Evolutionary conservation across 768 basidiomycete species (phyloP).

Genomic region (Amanita pallidorosea): DNA sequence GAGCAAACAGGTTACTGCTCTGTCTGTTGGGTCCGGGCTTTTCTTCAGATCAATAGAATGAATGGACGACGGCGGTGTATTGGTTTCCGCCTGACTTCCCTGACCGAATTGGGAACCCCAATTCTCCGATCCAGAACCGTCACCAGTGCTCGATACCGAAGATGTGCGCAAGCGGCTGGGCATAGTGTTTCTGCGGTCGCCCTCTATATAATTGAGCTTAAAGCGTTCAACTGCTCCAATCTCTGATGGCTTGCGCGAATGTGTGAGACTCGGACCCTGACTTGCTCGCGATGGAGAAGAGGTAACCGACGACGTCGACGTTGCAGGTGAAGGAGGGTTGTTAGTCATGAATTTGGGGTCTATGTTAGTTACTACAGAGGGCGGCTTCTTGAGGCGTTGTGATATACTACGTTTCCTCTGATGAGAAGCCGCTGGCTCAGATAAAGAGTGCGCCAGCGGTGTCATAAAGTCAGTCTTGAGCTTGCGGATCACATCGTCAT

Average conservation of each 20-base stretch:
- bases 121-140: constrained; percentile 67
- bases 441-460: constrained; percentile 63
- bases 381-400: constrained; percentile 69
- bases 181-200: constrained; percentile 72
- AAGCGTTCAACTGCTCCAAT: constrained; percentile 81
- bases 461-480: constrained; percentile 84
- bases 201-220: constrained; percentile 73
- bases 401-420: constrained; percentile 75
- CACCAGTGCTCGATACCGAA: constrained; percentile 74
- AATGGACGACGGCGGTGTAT: constrained; percentile 77
- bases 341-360: constrained; percentile 53
- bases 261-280: constrained; percentile 49
- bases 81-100: constrained; percentile 43
- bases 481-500: constrained; percentile 96
- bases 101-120: constrained; percentile 53
- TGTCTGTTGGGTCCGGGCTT: constrained; percentile 69
- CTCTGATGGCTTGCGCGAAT: constrained; percentile 83
- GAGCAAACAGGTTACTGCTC: constrained; percentile 86
- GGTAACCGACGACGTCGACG: constrained; percentile 83
- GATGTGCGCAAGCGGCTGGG: constrained; percentile 82
- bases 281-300: constrained; percentile 81
- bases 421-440: constrained; percentile 49
- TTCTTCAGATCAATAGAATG: constrained; percentile 73
- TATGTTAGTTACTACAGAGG: constrained; percentile 61
- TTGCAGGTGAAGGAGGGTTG: constrained; percentile 87